Evolutionary conservation across 345 rosid genomes (phyloP).

Genomic region (Mangifera indica): DNA sequence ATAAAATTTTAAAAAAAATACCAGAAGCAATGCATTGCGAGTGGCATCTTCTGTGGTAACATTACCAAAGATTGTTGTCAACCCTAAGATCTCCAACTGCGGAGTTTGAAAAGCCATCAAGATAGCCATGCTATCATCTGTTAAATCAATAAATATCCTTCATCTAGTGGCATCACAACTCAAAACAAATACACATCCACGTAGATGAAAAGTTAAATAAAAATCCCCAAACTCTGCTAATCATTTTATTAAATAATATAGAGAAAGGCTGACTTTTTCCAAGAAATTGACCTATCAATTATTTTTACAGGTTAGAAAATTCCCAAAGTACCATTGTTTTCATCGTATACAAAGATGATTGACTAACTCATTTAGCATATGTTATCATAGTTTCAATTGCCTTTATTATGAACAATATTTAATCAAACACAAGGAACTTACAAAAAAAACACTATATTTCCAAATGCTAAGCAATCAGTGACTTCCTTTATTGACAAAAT

Average conservation of each 20-base stretch:
- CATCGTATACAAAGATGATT: no score
- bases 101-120: conserved; percentile 93
- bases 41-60: conserved; percentile 72
- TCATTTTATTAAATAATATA: no score
- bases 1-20: conserved; percentile 27
- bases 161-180: neutral
- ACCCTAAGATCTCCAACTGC: conserved; percentile 67
- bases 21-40: conserved; percentile 82
- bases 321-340: neutral
- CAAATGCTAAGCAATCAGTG: neutral
- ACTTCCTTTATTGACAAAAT: neutral
- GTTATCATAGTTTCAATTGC: neutral
- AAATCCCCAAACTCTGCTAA: no score
- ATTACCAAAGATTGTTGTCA: conserved; percentile 91
- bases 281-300: no score
- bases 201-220: neutral
- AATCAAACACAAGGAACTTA: neutral
- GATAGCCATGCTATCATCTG: conserved; percentile 95
- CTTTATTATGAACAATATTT: neutral
- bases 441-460: neutral
- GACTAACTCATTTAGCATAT: no score
- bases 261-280: no score
- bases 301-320: neutral
- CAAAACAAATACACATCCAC: neutral
- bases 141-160: neutral